These are phyloP conservation scores for Lomentospora prolificans DNA, from an alignment of 2,329 filamentous ascomycete species.

Conservation along the genomic window DNA sequence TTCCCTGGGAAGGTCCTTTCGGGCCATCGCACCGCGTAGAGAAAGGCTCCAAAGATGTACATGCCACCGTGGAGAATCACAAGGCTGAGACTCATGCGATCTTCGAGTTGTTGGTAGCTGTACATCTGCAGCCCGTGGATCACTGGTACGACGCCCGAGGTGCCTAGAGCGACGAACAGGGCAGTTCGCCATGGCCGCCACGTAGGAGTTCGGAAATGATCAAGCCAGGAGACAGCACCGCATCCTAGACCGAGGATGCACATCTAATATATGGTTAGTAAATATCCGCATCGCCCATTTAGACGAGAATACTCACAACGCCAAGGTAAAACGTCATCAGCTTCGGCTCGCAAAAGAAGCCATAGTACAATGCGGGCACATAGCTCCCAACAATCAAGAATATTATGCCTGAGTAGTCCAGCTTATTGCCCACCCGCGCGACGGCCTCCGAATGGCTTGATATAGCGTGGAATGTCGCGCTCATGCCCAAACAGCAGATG, in stretches of 20 bases:
- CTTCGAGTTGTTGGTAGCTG: slow-evolving; percentile 54
- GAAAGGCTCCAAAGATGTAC: slow-evolving; percentile 74
- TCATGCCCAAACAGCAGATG: slow-evolving; percentile 65
- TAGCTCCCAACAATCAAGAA: slow-evolving; percentile 85
- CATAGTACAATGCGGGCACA: slow-evolving; percentile 80
- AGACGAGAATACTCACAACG: slow-evolving; percentile 63
- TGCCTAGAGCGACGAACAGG: slow-evolving; percentile 83
- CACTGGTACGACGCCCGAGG: slow-evolving; percentile 76
- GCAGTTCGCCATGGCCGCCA: slow-evolving; percentile 77
- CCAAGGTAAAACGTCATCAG: slow-evolving; percentile 64
- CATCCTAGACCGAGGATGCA: slow-evolving; percentile 68
- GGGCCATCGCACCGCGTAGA: slow-evolving; percentile 82
- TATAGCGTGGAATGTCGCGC: slow-evolving; percentile 75
- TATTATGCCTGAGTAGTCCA: slow-evolving; percentile 93
- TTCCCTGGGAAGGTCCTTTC: slow-evolving; percentile 67
- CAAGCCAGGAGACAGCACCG: slow-evolving; percentile 64
- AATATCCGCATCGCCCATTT: too few species aligned
- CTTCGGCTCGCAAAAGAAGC: slow-evolving; percentile 60
- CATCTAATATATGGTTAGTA: slow-evolving; percentile 49
- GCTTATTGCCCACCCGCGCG: slow-evolving; percentile 75
- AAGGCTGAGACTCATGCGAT: slow-evolving; percentile 73
- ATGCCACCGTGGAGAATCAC: slow-evolving; percentile 68
- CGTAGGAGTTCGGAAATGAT: slow-evolving; percentile 71
- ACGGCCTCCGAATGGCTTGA: slow-evolving; percentile 75
- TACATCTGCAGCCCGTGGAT: slow-evolving; percentile 63